These are phyloP conservation scores for Chrysoporthe austroafricana DNA, from an alignment of 2,329 filamentous ascomycete species.

Conservation along the genomic window DNA sequence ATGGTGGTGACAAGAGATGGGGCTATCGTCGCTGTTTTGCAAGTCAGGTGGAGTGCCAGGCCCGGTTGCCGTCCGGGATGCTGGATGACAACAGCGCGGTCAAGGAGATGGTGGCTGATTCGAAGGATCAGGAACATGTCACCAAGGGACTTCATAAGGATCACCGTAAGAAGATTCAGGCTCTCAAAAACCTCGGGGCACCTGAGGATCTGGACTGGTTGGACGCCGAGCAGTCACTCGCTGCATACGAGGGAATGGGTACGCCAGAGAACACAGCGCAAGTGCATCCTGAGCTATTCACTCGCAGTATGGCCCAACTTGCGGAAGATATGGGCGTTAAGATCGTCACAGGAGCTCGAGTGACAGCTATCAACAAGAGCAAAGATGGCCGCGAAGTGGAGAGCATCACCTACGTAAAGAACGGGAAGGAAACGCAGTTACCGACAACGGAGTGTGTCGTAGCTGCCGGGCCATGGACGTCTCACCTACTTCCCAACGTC, in stretches of 20 bases:
- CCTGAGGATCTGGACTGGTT: slow-evolving; percentile 74
- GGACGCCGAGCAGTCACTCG: slow-evolving; percentile 53
- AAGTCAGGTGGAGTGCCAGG: slow-evolving; percentile 28
- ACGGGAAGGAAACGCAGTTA: slow-evolving; percentile 27
- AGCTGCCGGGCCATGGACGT: slow-evolving; percentile 52
- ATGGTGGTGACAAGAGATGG: slow-evolving; percentile 69
- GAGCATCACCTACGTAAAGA: slow-evolving; percentile 29
- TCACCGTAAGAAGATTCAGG: slow-evolving; percentile 34
- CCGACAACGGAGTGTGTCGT: slow-evolving; percentile 40
- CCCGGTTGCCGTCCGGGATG: slow-evolving; percentile 7
- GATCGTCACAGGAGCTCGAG: slow-evolving; percentile 45
- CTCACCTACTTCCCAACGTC: slow-evolving; percentile 46
- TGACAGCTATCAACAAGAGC: slow-evolving; percentile 35
- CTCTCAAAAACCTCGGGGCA: slow-evolving; percentile 35
- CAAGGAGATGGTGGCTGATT: not conserved
- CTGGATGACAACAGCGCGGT: not conserved
- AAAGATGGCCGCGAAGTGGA: slow-evolving; percentile 31
- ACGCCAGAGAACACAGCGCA: slow-evolving; percentile 70
- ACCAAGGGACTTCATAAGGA: slow-evolving; percentile 28
- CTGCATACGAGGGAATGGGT: slow-evolving; percentile 39
- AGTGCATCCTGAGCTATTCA: slow-evolving; percentile 79
- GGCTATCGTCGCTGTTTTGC: slow-evolving; percentile 61
- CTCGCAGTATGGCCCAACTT: slow-evolving; percentile 70
- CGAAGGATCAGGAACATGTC: slow-evolving; percentile 15
- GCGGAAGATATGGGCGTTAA: slow-evolving; percentile 65